Evolutionary conservation across 2,329 filamentous ascomycete species (phyloP), one percentile per base, ranked within the genome.

Genomic region (Colletotrichum limetticola): DNA sequence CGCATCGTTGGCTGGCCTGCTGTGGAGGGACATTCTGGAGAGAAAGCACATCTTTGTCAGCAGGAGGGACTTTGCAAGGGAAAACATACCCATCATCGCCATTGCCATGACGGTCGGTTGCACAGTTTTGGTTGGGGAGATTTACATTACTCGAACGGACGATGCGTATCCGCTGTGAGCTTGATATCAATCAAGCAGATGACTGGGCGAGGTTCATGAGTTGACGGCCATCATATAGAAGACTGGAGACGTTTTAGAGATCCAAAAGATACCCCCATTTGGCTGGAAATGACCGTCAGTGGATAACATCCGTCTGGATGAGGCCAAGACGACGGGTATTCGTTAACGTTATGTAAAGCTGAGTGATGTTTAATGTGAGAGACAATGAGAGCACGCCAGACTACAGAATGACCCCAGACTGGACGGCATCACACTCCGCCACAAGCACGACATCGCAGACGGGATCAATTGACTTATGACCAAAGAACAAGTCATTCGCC

Each of bases 21-120:
- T 94, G 0, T 95, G 93, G 93, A 86, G 91, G 2, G 91, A 94
- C 74, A 94, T 95, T 22, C 85, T 94, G 1, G 82, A 80, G 0
- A 84, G 91, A 32, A 94, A 94, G 78, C 88, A 93, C 75, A 94
- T 95, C 70, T 86, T 84, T 46, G 91, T 95, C 0, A 82, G 86
- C 2, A 85, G 87, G 0, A 82, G 90, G 3, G 92, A 94, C 28
- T 94, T 94, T 80, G 91, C 91, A 0, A 84, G 90, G 0, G 88
- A 92, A 4, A 94, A 94, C 78, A 78, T 93, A 16, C 91, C 91
- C 0, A 94, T 94, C 57, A 94, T 94, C 75, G 88, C 90, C 1
- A 89, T 93, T 24, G 81, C 91, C 2, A 94, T 93, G 91, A 85
- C 86, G 1, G 87, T 93, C 0, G 91, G 91, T 0, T 90, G 88